A percentile compares a stretch with the other conserved stretches of the same genome.
These are phyloP conservation scores for Candida verbasci DNA, from an alignment of 805 yeast species.

Conservation along the genomic window DNA sequence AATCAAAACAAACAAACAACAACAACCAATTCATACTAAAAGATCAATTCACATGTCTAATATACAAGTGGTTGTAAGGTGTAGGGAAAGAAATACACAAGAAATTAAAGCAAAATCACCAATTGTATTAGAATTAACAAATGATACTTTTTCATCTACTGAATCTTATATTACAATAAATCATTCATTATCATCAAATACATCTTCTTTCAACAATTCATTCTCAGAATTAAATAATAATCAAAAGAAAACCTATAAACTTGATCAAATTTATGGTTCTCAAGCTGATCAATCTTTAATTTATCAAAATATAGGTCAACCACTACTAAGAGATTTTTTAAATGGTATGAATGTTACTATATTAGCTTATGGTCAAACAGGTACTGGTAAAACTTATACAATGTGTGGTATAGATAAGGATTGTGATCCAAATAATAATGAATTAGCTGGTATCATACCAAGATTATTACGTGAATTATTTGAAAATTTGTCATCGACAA, in stretches of 20 bases:
- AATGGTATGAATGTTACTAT: slow-evolving; percentile 68
- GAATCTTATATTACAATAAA: slow-evolving; percentile 17
- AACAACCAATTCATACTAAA: too few relatives aligned
- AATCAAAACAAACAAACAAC: slow-evolving; percentile 3
- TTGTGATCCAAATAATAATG: background rate
- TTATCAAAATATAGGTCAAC: slow-evolving; percentile 67
- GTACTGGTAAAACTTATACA: slow-evolving; percentile 81
- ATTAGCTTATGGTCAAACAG: slow-evolving; percentile 79
- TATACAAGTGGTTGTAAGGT: slow-evolving; percentile 52
- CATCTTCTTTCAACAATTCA: background rate
- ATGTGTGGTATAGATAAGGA: slow-evolving; percentile 48
- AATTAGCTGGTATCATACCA: slow-evolving; percentile 53
- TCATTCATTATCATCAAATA: slow-evolving; percentile 9
- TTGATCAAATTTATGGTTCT: slow-evolving; percentile 82
- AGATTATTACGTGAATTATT: slow-evolving; percentile 50
- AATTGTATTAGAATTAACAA: slow-evolving; percentile 44
- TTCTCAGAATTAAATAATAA: background rate
- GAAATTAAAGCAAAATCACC: slow-evolving; percentile 45
- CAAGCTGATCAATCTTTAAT: slow-evolving; percentile 67
- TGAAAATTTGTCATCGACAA: slow-evolving; percentile 37
- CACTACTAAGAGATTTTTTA: slow-evolving; percentile 64
- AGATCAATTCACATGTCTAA: too few relatives aligned
- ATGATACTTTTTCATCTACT: slow-evolving; percentile 22
- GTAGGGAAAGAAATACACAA: slow-evolving; percentile 45
- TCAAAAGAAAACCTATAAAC: slow-evolving; percentile 49